Evolutionary conservation across 2,329 filamentous ascomycete species (phyloP), one percentile per base, ranked within the genome.

Genomic region (Aspergillus brasiliensis): DNA sequence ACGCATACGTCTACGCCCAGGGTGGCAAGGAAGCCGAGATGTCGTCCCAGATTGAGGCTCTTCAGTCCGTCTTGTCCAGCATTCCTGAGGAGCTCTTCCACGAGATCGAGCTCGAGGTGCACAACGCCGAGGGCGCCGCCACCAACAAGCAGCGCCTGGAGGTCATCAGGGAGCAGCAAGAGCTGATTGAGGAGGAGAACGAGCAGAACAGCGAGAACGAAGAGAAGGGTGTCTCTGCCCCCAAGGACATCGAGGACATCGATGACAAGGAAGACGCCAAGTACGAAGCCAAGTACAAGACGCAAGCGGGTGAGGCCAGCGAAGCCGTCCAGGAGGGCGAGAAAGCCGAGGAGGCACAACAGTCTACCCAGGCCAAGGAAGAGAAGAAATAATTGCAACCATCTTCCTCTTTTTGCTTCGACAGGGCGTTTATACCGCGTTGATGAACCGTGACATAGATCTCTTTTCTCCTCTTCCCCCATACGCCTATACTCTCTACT

Each of bases 121-220:
- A 97, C 83, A 96, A 89, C 62, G 93, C 94, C 51, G 95, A 99
- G 80, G 95, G 95, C 62, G 94, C 93, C 10, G 95, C 95, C 23
- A 99, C 95, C 66, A 99, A 99, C 86, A 97, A 96, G 85, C 95
- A 98, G 83, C 90, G 95, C 75, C 89, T 99, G 44, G 95, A 99
- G 82, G 95, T 99, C 15, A 85, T 99, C 74, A 96, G 92, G 85
- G 95, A 99, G 82, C 95, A 99, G 82, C 91, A 99, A 77, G 95
- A 97, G 75, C 87, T 99, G 64, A 99, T 99, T 60, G 89, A 97
- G 65, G 95, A 99, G 75, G 95, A 99, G 82, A 96, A 94, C 65
- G 86, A 95, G 81, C 94, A 99, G 80, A 91, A 91, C 71, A 86
- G 92, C 73, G 86, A 89, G 75, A 91, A 91, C 77, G 87, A 91